phyloP scores from a whole-genome alignment of 2,329 filamentous ascomycete species.

The Chrysosphaeria jannelii region DNA sequence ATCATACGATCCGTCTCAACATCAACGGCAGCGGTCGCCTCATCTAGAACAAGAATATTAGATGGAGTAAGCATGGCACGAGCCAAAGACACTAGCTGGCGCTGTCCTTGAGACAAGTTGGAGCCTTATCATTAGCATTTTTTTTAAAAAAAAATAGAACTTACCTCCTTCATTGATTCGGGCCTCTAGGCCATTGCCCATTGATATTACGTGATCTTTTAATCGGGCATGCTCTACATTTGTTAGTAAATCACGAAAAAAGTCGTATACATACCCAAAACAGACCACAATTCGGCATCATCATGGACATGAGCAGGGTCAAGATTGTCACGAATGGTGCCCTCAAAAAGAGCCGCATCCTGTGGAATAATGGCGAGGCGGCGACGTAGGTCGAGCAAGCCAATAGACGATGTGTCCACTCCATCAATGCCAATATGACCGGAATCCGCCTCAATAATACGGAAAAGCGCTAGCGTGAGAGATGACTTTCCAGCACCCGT shows the following conservation, averaged over 20 bases:
- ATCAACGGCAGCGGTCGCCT: constrained; percentile 60
- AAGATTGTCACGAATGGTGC: constrained; percentile 58
- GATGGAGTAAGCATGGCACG: constrained; percentile 81
- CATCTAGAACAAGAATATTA: constrained; percentile 89
- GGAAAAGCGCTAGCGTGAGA: constrained; percentile 72
- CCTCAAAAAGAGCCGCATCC: constrained; percentile 67
- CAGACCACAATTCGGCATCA: constrained; percentile 91
- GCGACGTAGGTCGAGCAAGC: constrained; percentile 61
- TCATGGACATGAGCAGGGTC: constrained; percentile 87
- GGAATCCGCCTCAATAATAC: constrained; percentile 66
- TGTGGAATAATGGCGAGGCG: constrained; percentile 92
- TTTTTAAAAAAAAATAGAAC: constrained; percentile 10
- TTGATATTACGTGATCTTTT: constrained; percentile 61
- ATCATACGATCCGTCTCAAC: constrained; percentile 37
- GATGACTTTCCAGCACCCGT: constrained; percentile 93
- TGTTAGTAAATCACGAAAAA: constrained; percentile 29
- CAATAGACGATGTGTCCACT: constrained; percentile 71
- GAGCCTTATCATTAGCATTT: no score
- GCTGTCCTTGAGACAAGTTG: constrained; percentile 82
- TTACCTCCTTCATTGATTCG: constrained; percentile 78
- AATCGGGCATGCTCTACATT: constrained; percentile 64
- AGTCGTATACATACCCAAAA: constrained; percentile 12
- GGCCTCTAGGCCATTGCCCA: constrained; percentile 76
- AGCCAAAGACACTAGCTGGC: constrained; percentile 77
- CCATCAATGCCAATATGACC: constrained; percentile 74